Conservation (phyloP, 164 flowering plant genomes). For the Buxus sempervirens region DNA sequence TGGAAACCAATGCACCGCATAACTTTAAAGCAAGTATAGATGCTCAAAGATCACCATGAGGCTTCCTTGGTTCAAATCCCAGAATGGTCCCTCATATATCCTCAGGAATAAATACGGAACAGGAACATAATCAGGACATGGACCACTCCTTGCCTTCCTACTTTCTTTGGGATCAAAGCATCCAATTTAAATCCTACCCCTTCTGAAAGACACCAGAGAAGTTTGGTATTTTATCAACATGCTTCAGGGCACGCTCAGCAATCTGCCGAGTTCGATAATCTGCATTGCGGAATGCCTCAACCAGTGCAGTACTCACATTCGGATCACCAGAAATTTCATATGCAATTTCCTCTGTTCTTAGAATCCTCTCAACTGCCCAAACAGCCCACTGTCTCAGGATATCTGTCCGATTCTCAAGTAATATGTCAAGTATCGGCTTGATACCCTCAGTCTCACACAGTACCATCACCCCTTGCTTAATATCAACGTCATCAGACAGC, state of each 20-base stretch:
- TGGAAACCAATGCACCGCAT: slow-evolving; percentile 5
- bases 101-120: neutral
- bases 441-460: slow-evolving; percentile 51
- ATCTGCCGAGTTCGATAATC: slow-evolving; percentile 78
- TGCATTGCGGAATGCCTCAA: slow-evolving; percentile 88
- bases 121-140: neutral
- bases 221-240: slow-evolving; percentile 84
- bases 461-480: slow-evolving; percentile 60
- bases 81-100: neutral
- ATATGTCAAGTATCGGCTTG: slow-evolving; percentile 33
- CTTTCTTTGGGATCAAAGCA: neutral
- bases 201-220: slow-evolving; percentile 85
- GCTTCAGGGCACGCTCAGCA: slow-evolving; percentile 89
- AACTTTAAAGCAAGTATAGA: neutral
- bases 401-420: slow-evolving; percentile 32
- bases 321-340: slow-evolving; percentile 44
- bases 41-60: neutral
- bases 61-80: neutral
- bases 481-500: slow-evolving; percentile 75
- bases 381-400: slow-evolving; percentile 29
- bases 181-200: slow-evolving; percentile 19
- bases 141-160: neutral
- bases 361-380: slow-evolving; percentile 33
- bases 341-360: slow-evolving; percentile 33
- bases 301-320: slow-evolving; percentile 79